Conservation (phyloP, 2,329 filamentous ascomycete genomes). For the Fusarium buharicum region DNA sequence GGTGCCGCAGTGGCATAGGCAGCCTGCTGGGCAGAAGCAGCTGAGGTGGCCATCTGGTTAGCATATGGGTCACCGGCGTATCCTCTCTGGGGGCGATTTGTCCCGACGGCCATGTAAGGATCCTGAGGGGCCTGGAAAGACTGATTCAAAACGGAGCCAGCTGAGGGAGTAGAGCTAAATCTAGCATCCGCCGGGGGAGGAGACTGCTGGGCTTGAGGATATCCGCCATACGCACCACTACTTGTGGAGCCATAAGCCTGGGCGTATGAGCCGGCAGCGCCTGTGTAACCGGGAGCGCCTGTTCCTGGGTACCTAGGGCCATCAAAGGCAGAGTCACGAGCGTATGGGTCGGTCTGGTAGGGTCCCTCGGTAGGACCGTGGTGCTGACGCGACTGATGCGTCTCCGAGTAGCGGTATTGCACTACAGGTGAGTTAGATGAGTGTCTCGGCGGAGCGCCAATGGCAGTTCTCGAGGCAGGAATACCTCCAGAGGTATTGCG, state of each 20-base stretch:
- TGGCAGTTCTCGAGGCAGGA: conserved; percentile 62
- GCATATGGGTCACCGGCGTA: conserved; percentile 50
- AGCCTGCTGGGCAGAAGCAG: conserved; percentile 48
- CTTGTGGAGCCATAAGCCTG: conserved; percentile 47
- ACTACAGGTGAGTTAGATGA: conserved; percentile 69
- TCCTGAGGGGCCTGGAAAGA: conserved; percentile 48
- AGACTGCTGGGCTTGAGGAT: conserved; percentile 49
- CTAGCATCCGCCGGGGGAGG: conserved; percentile 49
- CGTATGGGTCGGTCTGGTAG: conserved; percentile 51
- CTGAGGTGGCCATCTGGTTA: conserved; percentile 46
- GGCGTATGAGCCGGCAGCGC: conserved; percentile 54
- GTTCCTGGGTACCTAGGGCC: conserved; percentile 62
- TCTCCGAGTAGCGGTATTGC: conserved; percentile 67
- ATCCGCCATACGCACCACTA: conserved; percentile 48
- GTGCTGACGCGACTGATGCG: conserved; percentile 60
- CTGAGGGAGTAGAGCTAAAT: conserved; percentile 46
- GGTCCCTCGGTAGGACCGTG: conserved; percentile 58
- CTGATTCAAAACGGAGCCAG: conserved; percentile 48
- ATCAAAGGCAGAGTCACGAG: conserved; percentile 56
- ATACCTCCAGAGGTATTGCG: conserved; percentile 68
- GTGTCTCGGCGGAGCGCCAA: conserved; percentile 59
- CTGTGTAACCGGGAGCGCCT: conserved; percentile 61
- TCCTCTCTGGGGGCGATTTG: conserved; percentile 49
- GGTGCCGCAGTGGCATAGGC: conserved; percentile 49
- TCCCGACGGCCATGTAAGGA: conserved; percentile 52